Evolutionary conservation across 176 grass and related monocot genomes (phyloP).

Genomic region (Pharus latifolius): DNA sequence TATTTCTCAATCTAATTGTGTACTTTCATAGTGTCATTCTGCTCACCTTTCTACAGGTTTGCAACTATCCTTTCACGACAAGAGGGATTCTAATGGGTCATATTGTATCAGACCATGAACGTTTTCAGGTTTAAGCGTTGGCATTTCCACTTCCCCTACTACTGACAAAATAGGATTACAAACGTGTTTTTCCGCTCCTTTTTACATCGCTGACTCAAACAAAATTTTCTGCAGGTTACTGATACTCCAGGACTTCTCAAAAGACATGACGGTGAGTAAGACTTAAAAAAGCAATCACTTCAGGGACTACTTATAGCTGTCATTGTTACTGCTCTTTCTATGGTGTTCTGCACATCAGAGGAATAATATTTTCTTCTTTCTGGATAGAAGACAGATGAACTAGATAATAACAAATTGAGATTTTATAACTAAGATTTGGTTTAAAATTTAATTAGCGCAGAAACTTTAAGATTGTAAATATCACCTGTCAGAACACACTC

Average conservation of each 20-base stretch:
- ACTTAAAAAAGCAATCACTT: not conserved
- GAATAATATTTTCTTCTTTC: not conserved
- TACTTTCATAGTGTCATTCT: not conserved
- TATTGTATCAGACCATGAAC: slow-evolving; percentile 76
- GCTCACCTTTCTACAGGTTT: slow-evolving; percentile 49
- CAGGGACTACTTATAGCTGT: not conserved
- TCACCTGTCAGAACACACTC: not conserved
- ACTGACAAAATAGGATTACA: not conserved
- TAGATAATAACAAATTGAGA: not conserved
- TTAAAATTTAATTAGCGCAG: not conserved
- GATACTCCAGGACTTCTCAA: slow-evolving; percentile 89
- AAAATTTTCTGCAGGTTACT: slow-evolving; percentile 63
- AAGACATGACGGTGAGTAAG: slow-evolving; percentile 63
- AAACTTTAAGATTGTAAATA: not conserved
- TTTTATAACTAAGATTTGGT: not conserved
- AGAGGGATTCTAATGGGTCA: slow-evolving; percentile 98
- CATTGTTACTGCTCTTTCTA: not conserved
- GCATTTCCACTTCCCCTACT: not conserved
- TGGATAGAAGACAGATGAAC: not conserved
- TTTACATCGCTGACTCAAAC: not conserved
- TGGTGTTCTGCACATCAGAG: not conserved
- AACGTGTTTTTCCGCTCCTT: not conserved
- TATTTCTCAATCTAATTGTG: not conserved
- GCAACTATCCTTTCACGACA: slow-evolving; percentile 98
- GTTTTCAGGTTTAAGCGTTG: slow-evolving; percentile 64